Evolutionary conservation across 345 rosid species (phyloP).

Genomic region (Aurinia saxatilis): DNA sequence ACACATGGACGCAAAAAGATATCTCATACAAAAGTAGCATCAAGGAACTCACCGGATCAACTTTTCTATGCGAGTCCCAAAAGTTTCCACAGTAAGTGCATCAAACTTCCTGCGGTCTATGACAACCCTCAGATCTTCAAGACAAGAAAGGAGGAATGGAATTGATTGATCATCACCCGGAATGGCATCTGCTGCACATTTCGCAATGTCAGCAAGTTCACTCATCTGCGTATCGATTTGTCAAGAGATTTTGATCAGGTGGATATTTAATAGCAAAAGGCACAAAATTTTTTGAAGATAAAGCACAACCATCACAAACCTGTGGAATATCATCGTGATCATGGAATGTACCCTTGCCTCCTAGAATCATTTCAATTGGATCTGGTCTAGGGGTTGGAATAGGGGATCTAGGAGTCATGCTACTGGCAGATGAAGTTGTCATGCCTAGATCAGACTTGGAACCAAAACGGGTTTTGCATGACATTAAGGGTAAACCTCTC

Average conservation of each 20-base stretch:
- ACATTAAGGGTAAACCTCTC: conserved; percentile 86
- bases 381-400: conserved; percentile 82
- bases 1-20: not conserved
- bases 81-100: conserved; percentile 94
- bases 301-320: conserved; percentile 39
- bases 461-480: conserved; percentile 94
- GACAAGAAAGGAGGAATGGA: conserved; percentile 66
- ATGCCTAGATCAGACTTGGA: conserved; percentile 96
- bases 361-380: conserved; percentile 77
- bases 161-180: conserved; percentile 67
- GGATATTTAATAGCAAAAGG: not conserved
- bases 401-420: conserved; percentile 99
- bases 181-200: conserved; percentile 77
- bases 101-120: conserved; percentile 84
- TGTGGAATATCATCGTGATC: conserved; percentile 87
- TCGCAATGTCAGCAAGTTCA: conserved; percentile 98
- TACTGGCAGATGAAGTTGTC: conserved; percentile 97
- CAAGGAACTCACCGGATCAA: conserved; percentile 58
- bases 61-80: conserved; percentile 92
- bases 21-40: conserved; percentile 13
- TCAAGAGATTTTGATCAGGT: conserved; percentile 19
- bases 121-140: conserved; percentile 76
- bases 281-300: not conserved
- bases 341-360: conserved; percentile 72
- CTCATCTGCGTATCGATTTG: conserved; percentile 53